These are phyloP conservation scores for Colletotrichum euphorbiae DNA, from an alignment of 2,329 filamentous ascomycete species.

Conservation along the genomic window DNA sequence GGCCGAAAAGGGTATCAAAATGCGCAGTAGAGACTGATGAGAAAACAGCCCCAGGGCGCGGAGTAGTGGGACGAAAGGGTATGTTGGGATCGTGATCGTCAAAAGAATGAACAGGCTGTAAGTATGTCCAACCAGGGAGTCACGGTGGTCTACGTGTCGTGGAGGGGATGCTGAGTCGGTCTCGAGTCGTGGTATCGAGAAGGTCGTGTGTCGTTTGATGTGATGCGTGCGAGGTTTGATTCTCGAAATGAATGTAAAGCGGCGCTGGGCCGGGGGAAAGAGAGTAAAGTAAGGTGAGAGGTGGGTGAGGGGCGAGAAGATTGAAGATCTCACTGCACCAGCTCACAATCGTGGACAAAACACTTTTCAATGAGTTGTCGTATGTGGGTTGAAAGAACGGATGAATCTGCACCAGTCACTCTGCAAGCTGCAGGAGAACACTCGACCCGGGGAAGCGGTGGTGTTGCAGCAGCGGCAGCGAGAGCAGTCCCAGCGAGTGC, in stretches of 20 bases:
- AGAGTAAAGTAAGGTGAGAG: slow-evolving; percentile 39
- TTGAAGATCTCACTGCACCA: slow-evolving; percentile 29
- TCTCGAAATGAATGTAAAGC: slow-evolving; percentile 37
- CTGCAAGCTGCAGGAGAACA: slow-evolving; percentile 29
- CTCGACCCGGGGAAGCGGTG: slow-evolving; percentile 8
- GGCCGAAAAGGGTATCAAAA: slow-evolving; percentile 26
- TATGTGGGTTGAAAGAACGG: slow-evolving; percentile 36
- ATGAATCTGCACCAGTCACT: slow-evolving; percentile 40
- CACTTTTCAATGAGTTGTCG: slow-evolving; percentile 1
- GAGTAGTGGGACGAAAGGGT: background rate
- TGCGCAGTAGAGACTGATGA: slow-evolving; percentile 11
- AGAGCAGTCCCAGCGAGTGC: slow-evolving; percentile 33
- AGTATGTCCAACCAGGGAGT: slow-evolving; percentile 28
- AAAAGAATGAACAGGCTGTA: slow-evolving; percentile 38
- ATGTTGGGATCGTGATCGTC: slow-evolving; percentile 20
- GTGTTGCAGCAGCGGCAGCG: slow-evolving; percentile 6
- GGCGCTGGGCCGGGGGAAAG: slow-evolving; percentile 37
- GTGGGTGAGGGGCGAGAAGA: slow-evolving; percentile 29
- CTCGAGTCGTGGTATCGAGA: slow-evolving; percentile 15
- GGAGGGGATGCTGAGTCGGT: background rate
- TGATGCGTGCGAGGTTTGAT: slow-evolving; percentile 5
- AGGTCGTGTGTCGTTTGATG: slow-evolving; percentile 3
- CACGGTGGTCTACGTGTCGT: slow-evolving; percentile 16
- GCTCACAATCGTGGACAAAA: slow-evolving; percentile 33
- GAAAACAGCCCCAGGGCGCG: slow-evolving; percentile 19